Conservation (phyloP, 2,329 filamentous ascomycete species). For the Camillea tinctor region DNA sequence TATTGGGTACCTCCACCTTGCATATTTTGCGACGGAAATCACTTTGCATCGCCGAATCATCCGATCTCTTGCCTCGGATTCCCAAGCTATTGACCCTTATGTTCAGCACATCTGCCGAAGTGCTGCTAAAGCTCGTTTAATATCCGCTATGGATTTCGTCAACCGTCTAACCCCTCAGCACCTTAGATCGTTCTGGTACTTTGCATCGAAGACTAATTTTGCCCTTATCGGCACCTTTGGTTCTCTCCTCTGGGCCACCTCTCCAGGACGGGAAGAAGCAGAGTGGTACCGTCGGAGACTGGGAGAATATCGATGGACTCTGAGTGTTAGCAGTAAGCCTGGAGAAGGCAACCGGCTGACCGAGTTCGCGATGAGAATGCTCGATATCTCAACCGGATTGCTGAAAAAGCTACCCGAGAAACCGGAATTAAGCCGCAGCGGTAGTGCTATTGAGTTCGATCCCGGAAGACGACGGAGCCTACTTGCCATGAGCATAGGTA, state of each 20-base stretch:
- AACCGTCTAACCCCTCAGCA: constrained; percentile 86
- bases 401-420: constrained; percentile 71
- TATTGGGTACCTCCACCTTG: constrained; percentile 80
- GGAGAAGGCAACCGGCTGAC: constrained; percentile 58
- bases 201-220: constrained; percentile 85
- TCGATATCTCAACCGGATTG: constrained; percentile 69
- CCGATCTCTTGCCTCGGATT: constrained; percentile 62
- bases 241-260: constrained; percentile 83
- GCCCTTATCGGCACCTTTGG: constrained; percentile 94
- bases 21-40: constrained; percentile 92
- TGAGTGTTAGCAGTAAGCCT: constrained; percentile 79
- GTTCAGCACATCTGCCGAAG: constrained; percentile 89
- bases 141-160: constrained; percentile 96
- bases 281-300: constrained; percentile 87
- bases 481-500: constrained; percentile 35
- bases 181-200: constrained; percentile 90
- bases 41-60: constrained; percentile 90
- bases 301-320: constrained; percentile 90
- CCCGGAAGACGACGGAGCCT: constrained; percentile 37
- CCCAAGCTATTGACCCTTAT: constrained; percentile 65
- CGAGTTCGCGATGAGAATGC: constrained; percentile 73
- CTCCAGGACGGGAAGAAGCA: constrained; percentile 81
- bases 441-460: constrained; percentile 50
- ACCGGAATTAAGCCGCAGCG: constrained; percentile 60
- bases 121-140: constrained; percentile 89